These are phyloP conservation scores for Cutaneotrichosporon cavernicola DNA, from an alignment of 1,284 basidiomycete genomes.

Conservation along the genomic window DNA sequence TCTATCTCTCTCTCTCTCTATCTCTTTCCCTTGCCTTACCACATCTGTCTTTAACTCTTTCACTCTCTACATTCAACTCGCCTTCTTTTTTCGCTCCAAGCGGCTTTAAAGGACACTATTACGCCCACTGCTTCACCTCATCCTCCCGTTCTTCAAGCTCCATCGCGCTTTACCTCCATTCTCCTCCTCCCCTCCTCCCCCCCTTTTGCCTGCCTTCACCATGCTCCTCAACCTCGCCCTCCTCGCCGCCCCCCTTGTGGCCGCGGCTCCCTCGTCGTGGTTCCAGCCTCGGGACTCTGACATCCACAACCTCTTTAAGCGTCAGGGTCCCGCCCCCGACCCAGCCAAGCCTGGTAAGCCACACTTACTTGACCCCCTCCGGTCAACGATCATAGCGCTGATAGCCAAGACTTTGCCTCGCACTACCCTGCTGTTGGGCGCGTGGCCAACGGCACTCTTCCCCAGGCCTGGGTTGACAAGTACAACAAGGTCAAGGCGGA, in stretches of 20 bases:
- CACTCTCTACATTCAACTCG: not conserved
- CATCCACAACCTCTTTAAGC: constrained; percentile 30
- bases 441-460: constrained; percentile 24
- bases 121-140: not conserved
- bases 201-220: not conserved
- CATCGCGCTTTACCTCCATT: not conserved
- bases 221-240: constrained; percentile 18
- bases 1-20: not conserved
- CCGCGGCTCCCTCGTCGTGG: constrained; percentile 15
- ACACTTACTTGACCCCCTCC: not conserved
- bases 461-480: constrained; percentile 33
- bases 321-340: constrained; percentile 17
- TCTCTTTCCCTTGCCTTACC: not conserved
- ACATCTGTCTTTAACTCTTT: not conserved
- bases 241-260: constrained; percentile 14
- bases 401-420: constrained; percentile 16
- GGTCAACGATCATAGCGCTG: not conserved
- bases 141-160: not conserved
- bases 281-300: constrained; percentile 22
- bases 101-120: not conserved
- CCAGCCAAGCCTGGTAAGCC: constrained; percentile 24
- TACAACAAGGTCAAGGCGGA: constrained; percentile 18
- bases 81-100: not conserved
- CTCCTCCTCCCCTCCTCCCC: not conserved
- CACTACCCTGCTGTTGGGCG: constrained; percentile 25